Base-by-base conservation (phyloP, 257 asterid genomes). In the Ocimum tenuiflorum region DNA sequence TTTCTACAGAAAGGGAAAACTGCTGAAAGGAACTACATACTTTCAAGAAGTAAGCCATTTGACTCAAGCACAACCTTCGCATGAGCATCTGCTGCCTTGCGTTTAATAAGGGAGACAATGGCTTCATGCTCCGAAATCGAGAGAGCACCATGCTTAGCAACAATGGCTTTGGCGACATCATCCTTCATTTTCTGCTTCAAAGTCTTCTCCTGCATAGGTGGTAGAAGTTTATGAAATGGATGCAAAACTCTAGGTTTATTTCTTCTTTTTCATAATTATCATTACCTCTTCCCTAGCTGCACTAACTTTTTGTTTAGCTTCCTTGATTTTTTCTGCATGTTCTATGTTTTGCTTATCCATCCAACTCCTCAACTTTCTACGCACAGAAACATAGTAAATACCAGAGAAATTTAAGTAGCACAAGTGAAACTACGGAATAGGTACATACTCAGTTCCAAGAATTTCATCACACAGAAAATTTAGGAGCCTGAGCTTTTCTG, bases 391-490 rank as follows among this genome's bases (percentile, higher is more conserved):
- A 60, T 3, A 49, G 17, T 12, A 47, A 56, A 65, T 51, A 20
- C 35, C 31, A 1, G 43, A 45, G 12, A 54, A 18, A 20, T 62
- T 41, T 36, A 14, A 41, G 48, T 23, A 65, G 8, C 15, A 35
- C 65, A 52, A 46, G 57, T 17, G 31, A 54, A 68, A 63, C 10
- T 4, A 42, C 3, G 45, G 52, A 64, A 63, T 1, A 48, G 63
- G 65, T 55, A 69, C 83, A 61, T 81, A 92, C 98, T 35, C 79
- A 41, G 95, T 87, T 72, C 70, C 90, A 72, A 87, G 90, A 68
- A 92, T 71, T 76, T 92, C 96, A 68, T 91, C 98, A 46, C 94
- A 91, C 35, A 91, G 63, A 74, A 85, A 24, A 58, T 81, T 86
- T 42, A 91, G 68, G 60, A 91, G 75, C 74, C 47, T 76, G 36